A percentile compares a stretch with the other conserved stretches of the same genome.
Conservation (phyloP, 352 stramenopile species). For the Elongisporangium undulatum region DNA sequence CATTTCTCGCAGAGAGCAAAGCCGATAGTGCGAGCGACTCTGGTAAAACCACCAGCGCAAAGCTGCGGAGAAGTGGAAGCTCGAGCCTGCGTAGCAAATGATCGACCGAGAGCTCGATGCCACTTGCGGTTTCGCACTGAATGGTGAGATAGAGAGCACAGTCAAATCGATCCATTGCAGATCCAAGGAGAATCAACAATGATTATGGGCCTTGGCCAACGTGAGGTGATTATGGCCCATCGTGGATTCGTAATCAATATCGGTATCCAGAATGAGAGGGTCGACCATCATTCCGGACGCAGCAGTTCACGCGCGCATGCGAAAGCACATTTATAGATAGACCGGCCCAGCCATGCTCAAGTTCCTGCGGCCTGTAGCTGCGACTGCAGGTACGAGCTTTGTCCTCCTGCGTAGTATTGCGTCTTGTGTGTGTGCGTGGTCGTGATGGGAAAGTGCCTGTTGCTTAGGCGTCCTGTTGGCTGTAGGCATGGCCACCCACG, state of each 20-base stretch:
- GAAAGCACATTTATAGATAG: neutral
- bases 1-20: too few species aligned
- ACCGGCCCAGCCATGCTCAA: conserved; percentile 13
- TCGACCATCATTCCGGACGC: neutral
- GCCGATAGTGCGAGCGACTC: too few species aligned
- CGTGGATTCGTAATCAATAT: too few species aligned
- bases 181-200: too few species aligned
- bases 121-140: too few species aligned
- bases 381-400: conserved; percentile 20
- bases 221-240: neutral
- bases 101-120: too few species aligned
- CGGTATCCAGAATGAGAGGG: neutral
- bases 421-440: neutral
- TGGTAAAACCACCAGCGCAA: neutral
- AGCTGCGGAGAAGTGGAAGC: neutral
- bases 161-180: too few species aligned
- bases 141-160: too few species aligned
- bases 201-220: too few species aligned
- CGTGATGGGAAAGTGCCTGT: conserved; percentile 8
- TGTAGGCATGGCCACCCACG: conserved; percentile 52
- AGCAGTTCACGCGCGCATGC: neutral
- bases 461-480: conserved; percentile 40
- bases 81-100: neutral
- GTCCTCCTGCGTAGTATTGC: neutral
- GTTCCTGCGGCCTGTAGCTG: conserved; percentile 23